Percentiles rank a stretch among this genome's conserved stretches.
phyloP scores from a whole-genome alignment of 2,329 filamentous ascomycete species.

The Fusarium illudens region DNA sequence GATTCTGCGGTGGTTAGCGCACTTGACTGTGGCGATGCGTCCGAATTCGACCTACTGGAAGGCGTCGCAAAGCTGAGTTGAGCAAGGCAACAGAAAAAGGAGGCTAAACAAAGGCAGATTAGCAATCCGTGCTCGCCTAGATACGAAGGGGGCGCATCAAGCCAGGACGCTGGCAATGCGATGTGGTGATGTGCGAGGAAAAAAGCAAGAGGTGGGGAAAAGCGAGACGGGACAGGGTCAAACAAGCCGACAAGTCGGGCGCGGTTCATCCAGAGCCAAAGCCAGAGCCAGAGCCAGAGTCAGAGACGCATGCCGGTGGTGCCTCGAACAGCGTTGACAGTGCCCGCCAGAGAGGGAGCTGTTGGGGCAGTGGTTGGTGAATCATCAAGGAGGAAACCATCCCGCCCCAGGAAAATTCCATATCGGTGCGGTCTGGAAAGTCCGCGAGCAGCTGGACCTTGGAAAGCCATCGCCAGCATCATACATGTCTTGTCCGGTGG shows the following conservation, averaged over 20 bases:
- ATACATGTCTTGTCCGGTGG: background rate
- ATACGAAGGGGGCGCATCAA: background rate
- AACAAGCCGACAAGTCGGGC: background rate
- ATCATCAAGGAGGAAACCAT: constrained; percentile 1
- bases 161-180: background rate
- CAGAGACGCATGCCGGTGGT: background rate
- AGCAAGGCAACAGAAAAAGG: constrained; percentile 33
- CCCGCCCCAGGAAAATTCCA: background rate
- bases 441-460: background rate
- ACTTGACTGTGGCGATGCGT: too few relatives aligned
- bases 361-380: constrained; percentile 4
- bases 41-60: constrained; percentile 15
- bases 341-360: background rate
- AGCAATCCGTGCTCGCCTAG: constrained; percentile 9
- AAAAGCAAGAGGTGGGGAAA: background rate
- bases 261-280: constrained; percentile 4
- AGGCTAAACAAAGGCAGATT: constrained; percentile 13
- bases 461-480: background rate
- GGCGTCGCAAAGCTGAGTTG: constrained; percentile 33
- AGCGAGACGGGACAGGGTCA: background rate
- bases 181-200: background rate
- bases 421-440: too few relatives aligned
- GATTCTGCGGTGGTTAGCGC: constrained; percentile 19
- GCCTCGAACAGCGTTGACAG: background rate
- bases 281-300: background rate